Evolutionary conservation across 805 yeast genomes (phyloP), one percentile per base, ranked within the genome.

Genomic region (Clavispora carvajalis): DNA sequence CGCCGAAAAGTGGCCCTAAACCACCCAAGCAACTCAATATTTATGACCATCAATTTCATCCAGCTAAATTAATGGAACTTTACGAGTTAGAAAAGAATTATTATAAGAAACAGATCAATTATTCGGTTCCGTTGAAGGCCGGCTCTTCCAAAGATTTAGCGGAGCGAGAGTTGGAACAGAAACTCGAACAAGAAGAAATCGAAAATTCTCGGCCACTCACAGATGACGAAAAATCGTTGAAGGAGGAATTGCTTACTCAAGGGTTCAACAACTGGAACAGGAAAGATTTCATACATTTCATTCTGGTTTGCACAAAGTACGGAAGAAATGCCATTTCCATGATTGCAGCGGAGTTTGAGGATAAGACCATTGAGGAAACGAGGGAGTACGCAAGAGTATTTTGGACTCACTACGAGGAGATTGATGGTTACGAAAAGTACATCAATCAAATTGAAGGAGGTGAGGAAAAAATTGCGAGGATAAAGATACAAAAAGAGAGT

Each of bases 31-130:
- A 87, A 52, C 67, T 85, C 45, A 80, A 79, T 43, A 70, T 87
- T 29, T 86, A 84, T 57, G 96, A 93, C 56, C 96, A 90, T 62
- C 99, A 93, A 62, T 87, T 93, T 53, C 86, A 76, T 59, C 88
- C 95, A 1, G 73, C 81, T n/a, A 75, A 85, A 55, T 65, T 93
- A 34, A 71, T 76, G 48, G 88, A 84, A 40, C 59, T 93, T 30
- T 80, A 85, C 55, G 95, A 88, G 43, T 74, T 82, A 60, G 98
- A 93, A 57, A 80, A 82, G 52, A 79, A 83, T 42, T 82, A 79
- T 61, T 84, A 74, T 59, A 81, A 85, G 41, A 83, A 87, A 54
- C 79, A 74, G 51, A 74, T 77, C 18, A 77, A 77, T 11, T 83
- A 76, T 63, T 68, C 71, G 50, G 85, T 80, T 0, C 89, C 87